Evolutionary conservation across 441 rosid genomes (phyloP).

Genomic region (Eruca vesicaria): DNA sequence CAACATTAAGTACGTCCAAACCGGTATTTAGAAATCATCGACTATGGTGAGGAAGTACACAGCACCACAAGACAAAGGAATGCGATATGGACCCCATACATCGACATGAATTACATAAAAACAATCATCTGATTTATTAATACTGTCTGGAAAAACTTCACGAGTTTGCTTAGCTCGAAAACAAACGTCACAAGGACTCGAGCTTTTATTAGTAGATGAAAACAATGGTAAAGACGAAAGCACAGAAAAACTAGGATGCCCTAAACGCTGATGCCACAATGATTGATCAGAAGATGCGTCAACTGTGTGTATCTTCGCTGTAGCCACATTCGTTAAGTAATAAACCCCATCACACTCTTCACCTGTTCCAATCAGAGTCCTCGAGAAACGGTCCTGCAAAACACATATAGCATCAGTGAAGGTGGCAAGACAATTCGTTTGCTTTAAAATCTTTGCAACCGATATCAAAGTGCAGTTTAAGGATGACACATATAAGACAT

Average conservation of each 20-base stretch:
- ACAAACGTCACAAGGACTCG: not conserved
- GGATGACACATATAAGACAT: not conserved
- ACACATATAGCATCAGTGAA: not conserved
- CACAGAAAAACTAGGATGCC: not conserved
- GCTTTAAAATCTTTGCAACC: not conserved
- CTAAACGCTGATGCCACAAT: not conserved
- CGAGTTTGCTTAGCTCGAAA: no score
- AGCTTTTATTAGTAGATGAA: not conserved
- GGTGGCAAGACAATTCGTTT: not conserved
- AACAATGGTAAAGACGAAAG: not conserved
- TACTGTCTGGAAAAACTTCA: no score
- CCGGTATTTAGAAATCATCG: not conserved
- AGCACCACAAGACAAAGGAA: not conserved
- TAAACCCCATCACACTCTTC: not conserved
- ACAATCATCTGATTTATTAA: not conserved
- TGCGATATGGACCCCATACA: not conserved
- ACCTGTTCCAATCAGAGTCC: not conserved
- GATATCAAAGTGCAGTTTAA: not conserved
- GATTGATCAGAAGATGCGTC: not conserved
- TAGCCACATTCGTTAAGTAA: not conserved
- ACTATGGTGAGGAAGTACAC: not conserved
- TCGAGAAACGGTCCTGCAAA: not conserved
- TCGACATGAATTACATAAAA: not conserved
- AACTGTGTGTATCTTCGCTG: not conserved
- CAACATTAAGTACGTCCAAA: not conserved